Conservation (phyloP, 2,329 filamentous ascomycete species). For the Fusarium cyanostomum region DNA sequence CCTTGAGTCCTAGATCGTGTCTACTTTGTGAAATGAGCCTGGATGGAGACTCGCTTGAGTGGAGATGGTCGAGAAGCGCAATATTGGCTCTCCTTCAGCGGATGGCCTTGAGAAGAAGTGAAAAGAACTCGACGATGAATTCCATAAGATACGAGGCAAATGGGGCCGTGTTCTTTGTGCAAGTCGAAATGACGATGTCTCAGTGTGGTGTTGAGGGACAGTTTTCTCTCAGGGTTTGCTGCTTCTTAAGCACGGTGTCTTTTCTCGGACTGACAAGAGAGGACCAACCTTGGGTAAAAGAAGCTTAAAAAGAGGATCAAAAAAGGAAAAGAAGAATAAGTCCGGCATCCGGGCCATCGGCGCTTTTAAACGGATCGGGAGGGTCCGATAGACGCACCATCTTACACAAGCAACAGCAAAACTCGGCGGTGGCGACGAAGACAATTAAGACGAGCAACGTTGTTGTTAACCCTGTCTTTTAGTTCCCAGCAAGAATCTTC, state of each 20-base stretch:
- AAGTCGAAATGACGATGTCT: not conserved
- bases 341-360: constrained; percentile 19
- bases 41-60: not conserved
- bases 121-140: constrained; percentile 41
- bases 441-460: not conserved
- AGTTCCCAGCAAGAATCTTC: no score
- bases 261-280: no score
- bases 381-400: not conserved
- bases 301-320: constrained; percentile 3
- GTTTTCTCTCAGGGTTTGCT: no score
- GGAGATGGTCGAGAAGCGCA: not conserved
- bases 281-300: no score
- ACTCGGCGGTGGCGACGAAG: constrained; percentile 3
- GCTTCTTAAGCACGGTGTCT: no score
- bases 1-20: not conserved
- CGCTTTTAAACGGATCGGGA: constrained; percentile 17
- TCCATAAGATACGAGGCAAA: constrained; percentile 34
- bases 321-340: not conserved
- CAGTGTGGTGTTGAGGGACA: not conserved
- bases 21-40: not conserved
- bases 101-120: constrained; percentile 40
- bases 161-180: not conserved
- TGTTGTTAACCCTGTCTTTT: not conserved
- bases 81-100: constrained; percentile 17
- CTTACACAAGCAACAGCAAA: constrained; percentile 7